phyloP scores from a whole-genome alignment of 2,329 filamentous ascomycete genomes.

The Macrophomina phaseolina region DNA sequence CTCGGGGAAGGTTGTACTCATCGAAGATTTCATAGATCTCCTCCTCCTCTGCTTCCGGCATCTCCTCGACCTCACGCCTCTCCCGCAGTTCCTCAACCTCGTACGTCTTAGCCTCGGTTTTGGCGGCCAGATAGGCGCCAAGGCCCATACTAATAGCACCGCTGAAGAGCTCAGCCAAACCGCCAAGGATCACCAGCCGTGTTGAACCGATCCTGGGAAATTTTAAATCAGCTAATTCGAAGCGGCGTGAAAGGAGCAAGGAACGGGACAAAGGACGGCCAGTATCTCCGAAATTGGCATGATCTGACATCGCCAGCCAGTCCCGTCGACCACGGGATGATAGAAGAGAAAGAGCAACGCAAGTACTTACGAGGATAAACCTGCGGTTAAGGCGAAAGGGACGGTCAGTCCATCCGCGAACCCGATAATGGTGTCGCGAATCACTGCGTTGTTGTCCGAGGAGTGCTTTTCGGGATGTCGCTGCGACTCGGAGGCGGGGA shows the following conservation, averaged over 20 bases:
- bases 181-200: conserved; percentile 59
- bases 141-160: conserved; percentile 80
- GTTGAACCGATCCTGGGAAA: conserved; percentile 31
- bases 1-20: conserved; percentile 55
- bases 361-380: conserved; percentile 60
- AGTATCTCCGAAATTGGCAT: neutral
- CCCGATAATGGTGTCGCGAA: conserved; percentile 74
- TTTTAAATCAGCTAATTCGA: neutral
- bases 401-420: conserved; percentile 81
- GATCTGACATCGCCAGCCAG: neutral
- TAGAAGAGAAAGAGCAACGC: neutral
- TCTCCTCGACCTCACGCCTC: conserved; percentile 50
- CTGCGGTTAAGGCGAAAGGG: conserved; percentile 78
- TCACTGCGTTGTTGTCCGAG: conserved; percentile 48
- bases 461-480: conserved; percentile 30
- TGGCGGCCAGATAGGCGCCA: conserved; percentile 73
- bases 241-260: neutral
- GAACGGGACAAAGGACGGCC: neutral
- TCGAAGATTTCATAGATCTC: conserved; percentile 54
- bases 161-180: conserved; percentile 75
- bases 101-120: conserved; percentile 60
- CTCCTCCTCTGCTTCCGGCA: conserved; percentile 54
- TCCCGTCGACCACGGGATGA: neutral
- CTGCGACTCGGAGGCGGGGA: conserved; percentile 14
- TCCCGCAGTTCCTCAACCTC: conserved; percentile 57